These are phyloP conservation scores for Podospora bellae-mahoneyi DNA, from an alignment of 495 filamentous ascomycete species.

Conservation along the genomic window DNA sequence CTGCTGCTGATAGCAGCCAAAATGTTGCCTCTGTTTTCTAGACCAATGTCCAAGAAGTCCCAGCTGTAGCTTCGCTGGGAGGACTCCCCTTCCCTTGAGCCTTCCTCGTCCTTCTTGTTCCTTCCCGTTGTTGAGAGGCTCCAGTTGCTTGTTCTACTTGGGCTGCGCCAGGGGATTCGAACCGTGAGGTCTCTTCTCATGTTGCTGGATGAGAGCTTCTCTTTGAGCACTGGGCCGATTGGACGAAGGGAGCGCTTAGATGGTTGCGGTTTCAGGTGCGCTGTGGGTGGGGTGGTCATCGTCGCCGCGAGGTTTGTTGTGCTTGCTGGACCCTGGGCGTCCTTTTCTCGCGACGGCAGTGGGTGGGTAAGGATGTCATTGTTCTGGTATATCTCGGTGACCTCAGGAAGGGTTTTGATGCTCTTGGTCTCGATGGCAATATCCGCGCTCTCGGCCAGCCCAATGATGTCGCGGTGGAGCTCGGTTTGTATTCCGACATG, in stretches of 20 bases:
- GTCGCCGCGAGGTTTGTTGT: not conserved
- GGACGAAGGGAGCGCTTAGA: not conserved
- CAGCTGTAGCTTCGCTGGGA: slow-evolving; percentile 15
- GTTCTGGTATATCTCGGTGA: not conserved
- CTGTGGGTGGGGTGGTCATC: not conserved
- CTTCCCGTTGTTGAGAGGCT: not conserved
- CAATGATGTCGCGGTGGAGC: not conserved
- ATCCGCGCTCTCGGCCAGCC: not conserved
- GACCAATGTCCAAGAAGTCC: slow-evolving; percentile 25
- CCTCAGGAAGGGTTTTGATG: not conserved
- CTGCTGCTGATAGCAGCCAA: not conserved
- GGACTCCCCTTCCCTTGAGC: not conserved
- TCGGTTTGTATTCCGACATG: not conserved
- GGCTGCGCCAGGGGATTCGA: slow-evolving; percentile 2
- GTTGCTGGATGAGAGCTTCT: not conserved
- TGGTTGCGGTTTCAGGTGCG: not conserved
- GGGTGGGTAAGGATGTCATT: not conserved
- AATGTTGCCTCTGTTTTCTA: slow-evolving; percentile 9
- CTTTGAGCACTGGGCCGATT: not conserved
- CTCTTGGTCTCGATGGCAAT: not conserved
- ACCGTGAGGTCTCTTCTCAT: not conserved
- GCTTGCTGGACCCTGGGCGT: not conserved
- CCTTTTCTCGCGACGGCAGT: not conserved
- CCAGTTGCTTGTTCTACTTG: slow-evolving; percentile 3
- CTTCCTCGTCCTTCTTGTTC: not conserved